These are phyloP conservation scores for Plectosphaerella cucumerina DNA, from an alignment of 2,329 filamentous ascomycete species.

Conservation along the genomic window DNA sequence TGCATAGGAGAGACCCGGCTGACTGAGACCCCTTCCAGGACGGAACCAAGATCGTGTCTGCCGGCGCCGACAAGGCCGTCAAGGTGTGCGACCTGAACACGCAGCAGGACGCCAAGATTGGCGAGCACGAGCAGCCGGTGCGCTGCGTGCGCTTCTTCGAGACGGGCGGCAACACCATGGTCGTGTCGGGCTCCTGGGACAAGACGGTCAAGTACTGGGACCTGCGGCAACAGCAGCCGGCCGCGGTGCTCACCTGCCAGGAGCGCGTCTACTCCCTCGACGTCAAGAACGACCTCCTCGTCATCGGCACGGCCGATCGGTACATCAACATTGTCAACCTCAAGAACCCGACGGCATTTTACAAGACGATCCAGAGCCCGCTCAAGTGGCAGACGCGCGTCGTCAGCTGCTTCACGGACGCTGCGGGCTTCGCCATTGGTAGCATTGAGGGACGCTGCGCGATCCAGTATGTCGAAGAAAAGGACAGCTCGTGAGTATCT, in stretches of 20 bases:
- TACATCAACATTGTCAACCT: constrained; percentile 96
- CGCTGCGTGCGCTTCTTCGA: constrained; percentile 76
- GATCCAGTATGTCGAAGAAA: constrained; percentile 97
- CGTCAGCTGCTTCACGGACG: constrained; percentile 91
- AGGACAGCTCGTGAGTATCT: constrained; percentile 64
- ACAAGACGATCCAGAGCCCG: constrained; percentile 93
- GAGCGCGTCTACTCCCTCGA: constrained; percentile 91
- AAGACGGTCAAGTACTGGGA: constrained; percentile 92
- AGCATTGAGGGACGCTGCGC: constrained; percentile 96
- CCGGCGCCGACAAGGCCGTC: constrained; percentile 85
- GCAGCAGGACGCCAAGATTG: constrained; percentile 66
- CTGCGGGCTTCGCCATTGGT: constrained; percentile 87
- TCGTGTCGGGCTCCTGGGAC: constrained; percentile 91
- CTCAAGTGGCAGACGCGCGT: constrained; percentile 98
- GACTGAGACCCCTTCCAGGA: constrained; percentile 56
- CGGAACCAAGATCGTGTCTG: constrained; percentile 82
- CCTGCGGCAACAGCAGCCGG: constrained; percentile 60
- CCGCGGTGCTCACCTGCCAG: constrained; percentile 62
- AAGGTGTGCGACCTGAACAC: constrained; percentile 79
- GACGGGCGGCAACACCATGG: constrained; percentile 66
- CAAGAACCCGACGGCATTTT: constrained; percentile 81
- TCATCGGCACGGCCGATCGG: constrained; percentile 88
- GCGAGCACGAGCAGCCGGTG: constrained; percentile 81
- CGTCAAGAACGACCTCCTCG: constrained; percentile 80
- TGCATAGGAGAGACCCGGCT: neutral